Percentiles rank a stretch among this genome's conserved stretches.
Conservation (phyloP, 495 filamentous ascomycete species). For the Lepraria neglecta region DNA sequence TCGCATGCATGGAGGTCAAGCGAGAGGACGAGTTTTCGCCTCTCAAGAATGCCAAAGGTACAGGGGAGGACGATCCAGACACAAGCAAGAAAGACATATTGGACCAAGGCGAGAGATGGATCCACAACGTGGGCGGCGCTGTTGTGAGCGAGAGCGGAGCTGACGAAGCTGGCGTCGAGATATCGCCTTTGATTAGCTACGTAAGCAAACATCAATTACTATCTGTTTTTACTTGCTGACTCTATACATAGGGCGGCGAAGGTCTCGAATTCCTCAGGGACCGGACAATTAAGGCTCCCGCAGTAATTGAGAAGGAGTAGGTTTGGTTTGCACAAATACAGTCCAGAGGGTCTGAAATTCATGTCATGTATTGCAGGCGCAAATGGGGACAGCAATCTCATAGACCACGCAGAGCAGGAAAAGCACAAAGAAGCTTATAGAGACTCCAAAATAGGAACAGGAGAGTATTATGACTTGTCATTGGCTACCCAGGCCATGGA, state of each 20-base stretch:
- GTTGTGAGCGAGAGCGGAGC: slow-evolving; percentile 61
- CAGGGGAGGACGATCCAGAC: slow-evolving; percentile 87
- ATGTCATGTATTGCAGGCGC: not conserved
- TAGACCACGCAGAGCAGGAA: too few species aligned
- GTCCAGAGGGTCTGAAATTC: not conserved
- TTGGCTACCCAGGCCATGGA: not conserved
- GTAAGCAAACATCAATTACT: slow-evolving; percentile 51
- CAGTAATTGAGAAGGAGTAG: slow-evolving; percentile 64
- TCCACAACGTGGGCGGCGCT: slow-evolving; percentile 66
- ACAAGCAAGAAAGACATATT: slow-evolving; percentile 87
- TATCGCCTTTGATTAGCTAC: slow-evolving; percentile 92
- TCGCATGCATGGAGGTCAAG: slow-evolving; percentile 91
- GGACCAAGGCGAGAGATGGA: slow-evolving; percentile 79
- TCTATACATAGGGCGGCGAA: slow-evolving; percentile 66
- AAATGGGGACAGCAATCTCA: too few species aligned
- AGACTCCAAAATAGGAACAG: too few species aligned
- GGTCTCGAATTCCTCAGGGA: slow-evolving; percentile 72
- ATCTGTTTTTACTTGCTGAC: slow-evolving; percentile 32
- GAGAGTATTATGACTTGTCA: not conserved
- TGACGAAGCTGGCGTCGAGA: slow-evolving; percentile 68
- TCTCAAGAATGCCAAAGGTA: slow-evolving; percentile 89
- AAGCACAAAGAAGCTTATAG: too few species aligned
- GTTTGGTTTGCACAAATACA: not conserved
- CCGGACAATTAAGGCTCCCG: slow-evolving; percentile 67
- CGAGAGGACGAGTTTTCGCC: slow-evolving; percentile 98